These are phyloP conservation scores for Calonectria hawksworthii DNA, from an alignment of 2,329 filamentous ascomycete genomes.

Conservation along the genomic window DNA sequence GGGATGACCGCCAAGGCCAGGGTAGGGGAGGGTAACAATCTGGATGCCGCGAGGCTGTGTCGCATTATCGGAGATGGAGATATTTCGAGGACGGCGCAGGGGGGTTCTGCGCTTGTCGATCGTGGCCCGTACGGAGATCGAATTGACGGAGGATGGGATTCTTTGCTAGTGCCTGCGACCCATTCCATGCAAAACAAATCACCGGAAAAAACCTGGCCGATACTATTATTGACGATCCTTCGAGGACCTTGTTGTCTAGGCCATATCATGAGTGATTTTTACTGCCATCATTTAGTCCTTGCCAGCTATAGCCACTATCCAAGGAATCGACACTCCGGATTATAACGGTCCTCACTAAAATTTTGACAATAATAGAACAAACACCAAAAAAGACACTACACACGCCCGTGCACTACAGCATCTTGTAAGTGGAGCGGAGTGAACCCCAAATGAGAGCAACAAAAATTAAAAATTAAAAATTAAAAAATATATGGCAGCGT, in stretches of 20 bases:
- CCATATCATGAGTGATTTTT: constrained; percentile 1
- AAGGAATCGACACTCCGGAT: background rate
- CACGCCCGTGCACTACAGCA: background rate
- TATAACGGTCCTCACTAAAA: background rate
- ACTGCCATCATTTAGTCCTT: background rate
- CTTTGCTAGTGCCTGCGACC: background rate
- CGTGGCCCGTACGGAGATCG: constrained; percentile 13
- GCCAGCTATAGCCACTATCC: background rate
- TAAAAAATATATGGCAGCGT: background rate
- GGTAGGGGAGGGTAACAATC: constrained; percentile 4
- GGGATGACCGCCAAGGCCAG: background rate
- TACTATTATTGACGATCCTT: background rate
- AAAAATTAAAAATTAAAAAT: background rate
- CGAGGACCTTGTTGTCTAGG: background rate
- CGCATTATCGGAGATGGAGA: constrained; percentile 8
- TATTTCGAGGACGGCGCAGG: constrained; percentile 23
- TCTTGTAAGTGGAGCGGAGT: background rate
- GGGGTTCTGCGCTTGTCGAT: background rate
- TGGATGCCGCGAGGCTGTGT: constrained; percentile 27
- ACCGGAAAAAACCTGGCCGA: background rate
- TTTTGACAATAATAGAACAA: background rate
- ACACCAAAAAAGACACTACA: background rate
- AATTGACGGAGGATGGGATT: constrained; percentile 7
- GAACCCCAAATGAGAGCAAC: background rate
- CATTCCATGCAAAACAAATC: background rate